These are phyloP conservation scores for Ulota crispa DNA, from an alignment of 225 moss, liverwort and hornwort species.

Conservation along the genomic window DNA sequence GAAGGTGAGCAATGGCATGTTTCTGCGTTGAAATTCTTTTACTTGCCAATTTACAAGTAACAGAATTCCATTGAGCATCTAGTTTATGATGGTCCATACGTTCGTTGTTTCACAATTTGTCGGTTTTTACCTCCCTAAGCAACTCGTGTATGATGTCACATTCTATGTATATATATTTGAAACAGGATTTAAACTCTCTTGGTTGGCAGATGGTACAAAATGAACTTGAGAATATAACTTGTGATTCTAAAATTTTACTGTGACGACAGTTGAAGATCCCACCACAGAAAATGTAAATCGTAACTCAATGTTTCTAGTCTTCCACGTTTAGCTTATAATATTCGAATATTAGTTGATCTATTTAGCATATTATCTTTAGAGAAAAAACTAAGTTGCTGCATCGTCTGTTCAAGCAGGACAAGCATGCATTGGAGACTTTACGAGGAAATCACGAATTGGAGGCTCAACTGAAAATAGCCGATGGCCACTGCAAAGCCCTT, in stretches of 20 bases:
- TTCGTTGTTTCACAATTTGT: not conserved
- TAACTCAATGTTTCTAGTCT: not conserved
- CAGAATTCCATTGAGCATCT: not conserved
- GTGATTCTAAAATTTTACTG: not conserved
- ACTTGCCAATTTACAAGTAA: not conserved
- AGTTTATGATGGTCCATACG: not conserved
- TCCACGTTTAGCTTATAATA: not conserved
- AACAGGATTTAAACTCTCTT: not conserved
- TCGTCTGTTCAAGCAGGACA: conserved; percentile 55
- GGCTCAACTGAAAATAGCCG: conserved; percentile 65
- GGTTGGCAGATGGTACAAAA: not conserved
- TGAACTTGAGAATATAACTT: not conserved
- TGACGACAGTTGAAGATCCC: not conserved
- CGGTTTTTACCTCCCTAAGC: not conserved
- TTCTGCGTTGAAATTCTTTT: not conserved
- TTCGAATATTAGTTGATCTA: not conserved
- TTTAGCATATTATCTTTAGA: not conserved
- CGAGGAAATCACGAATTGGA: conserved; percentile 54
- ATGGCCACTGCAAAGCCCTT: conserved; percentile 69
- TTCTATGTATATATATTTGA: not conserved
- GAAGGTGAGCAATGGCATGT: conserved; percentile 51
- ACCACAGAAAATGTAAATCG: not conserved
- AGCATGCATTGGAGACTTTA: conserved; percentile 47
- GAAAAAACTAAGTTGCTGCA: not conserved
- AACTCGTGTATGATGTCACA: not conserved